A percentile compares a stretch with the other conserved stretches of the same genome.
phyloP scores from a whole-genome alignment of 164 flowering plant species.

The Nymphaea thermarum region DNA sequence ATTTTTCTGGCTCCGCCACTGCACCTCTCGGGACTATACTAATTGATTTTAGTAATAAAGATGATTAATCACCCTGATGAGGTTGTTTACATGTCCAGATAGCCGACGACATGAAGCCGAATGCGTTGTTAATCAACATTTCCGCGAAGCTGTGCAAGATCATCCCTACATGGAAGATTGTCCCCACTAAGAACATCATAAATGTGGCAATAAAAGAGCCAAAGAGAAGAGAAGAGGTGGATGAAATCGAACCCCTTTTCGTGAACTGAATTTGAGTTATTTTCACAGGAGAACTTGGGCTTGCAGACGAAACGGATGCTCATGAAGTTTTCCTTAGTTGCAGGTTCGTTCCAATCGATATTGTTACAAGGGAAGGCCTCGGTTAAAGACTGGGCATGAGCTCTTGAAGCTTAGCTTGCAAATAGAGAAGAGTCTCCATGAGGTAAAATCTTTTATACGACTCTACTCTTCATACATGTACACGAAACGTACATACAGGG shows the following conservation, averaged over 20 bases:
- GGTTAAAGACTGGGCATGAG: conserved; percentile 59
- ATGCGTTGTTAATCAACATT: conserved; percentile 26
- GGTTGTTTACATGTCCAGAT: conserved; percentile 29
- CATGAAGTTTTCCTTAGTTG: neutral
- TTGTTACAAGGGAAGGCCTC: conserved; percentile 78
- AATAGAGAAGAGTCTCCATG: conserved; percentile 46
- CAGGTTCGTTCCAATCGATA: conserved; percentile 56
- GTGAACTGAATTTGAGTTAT: no score
- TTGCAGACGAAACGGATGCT: no score
- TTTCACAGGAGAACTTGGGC: no score
- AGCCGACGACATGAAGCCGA: conserved; percentile 68
- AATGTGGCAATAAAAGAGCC: conserved; percentile 63
- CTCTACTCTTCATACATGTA: no score
- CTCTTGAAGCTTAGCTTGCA: conserved; percentile 42
- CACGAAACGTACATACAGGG: no score
- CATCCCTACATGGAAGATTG: conserved; percentile 77
- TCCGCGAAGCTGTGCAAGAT: conserved; percentile 31
- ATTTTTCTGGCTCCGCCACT: no score
- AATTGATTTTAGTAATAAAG: conserved; percentile 1
- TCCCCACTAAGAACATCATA: conserved; percentile 59
- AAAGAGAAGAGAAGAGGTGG: conserved; percentile 47
- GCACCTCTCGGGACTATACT: no score
- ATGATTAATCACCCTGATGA: no score
- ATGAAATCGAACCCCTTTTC: neutral
- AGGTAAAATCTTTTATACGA: conserved; percentile 22